Conservation (phyloP, 306 rosid genomes). For the Dryas drummondii region DNA sequence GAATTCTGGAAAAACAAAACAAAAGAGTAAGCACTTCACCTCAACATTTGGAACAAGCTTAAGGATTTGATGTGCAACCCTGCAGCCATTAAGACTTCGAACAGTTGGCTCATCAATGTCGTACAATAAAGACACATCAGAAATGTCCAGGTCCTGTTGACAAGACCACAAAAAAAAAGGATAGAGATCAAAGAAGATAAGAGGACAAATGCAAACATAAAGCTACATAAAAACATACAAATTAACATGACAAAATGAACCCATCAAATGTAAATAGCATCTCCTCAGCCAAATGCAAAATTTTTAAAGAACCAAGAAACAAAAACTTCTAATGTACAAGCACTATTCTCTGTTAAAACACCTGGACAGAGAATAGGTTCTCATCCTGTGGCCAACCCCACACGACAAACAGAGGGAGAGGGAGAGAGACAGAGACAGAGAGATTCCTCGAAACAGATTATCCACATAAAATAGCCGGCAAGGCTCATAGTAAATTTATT, state of each 20-base stretch:
- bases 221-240: neutral
- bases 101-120: slow-evolving; percentile 85
- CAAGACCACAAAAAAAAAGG: slow-evolving; percentile 3
- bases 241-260: neutral
- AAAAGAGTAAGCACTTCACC: slow-evolving; percentile 43
- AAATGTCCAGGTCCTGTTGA: slow-evolving; percentile 82
- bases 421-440: neutral
- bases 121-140: slow-evolving; percentile 57
- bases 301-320: neutral
- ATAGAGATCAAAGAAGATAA: too few relatives aligned
- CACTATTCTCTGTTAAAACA: neutral
- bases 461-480: neutral
- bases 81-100: slow-evolving; percentile 94
- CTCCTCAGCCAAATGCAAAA: neutral
- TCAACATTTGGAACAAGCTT: slow-evolving; percentile 85
- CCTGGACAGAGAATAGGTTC: neutral
- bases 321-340: neutral
- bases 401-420: neutral
- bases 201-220: neutral
- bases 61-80: slow-evolving; percentile 92
- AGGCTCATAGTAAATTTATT: neutral
- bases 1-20: neutral
- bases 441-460: neutral
- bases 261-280: neutral
- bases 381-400: neutral